Evolutionary conservation across 2,329 filamentous ascomycete species (phyloP), one percentile per base, ranked within the genome.

Genomic region (Ophiostoma sp.): DNA sequence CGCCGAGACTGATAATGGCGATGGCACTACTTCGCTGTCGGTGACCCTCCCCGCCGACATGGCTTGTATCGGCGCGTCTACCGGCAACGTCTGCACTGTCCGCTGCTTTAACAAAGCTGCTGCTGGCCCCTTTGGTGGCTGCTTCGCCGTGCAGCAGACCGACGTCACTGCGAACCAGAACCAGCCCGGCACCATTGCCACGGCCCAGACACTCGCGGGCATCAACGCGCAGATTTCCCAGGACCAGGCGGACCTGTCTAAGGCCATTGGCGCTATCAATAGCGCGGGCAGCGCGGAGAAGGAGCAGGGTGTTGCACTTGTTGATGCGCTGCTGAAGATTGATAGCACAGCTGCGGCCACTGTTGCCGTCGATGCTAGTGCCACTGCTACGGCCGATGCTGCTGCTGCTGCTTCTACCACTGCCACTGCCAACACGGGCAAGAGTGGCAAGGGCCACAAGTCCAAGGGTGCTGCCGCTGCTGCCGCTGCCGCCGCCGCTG

Each of bases 51-150:
- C 84, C 1, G 72, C 77, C 38, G 74, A 79, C 55, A 76, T 86
- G 49, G 76, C 77, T 63, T 85, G 84, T 75, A 79, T 77, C 41
- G 84, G 84, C 70, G 81, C 77, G 6, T 85, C 85, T 0, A 85
- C 84, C 1, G 86, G 86, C 63, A 83, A 85, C 66, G 73, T 86
- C 49, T 86, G 84, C 79, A 86, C 84, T 0, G 79, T 87, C 18
- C 81, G 85, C 47, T 87, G 85, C 78, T 80, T 83, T 18, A 87
- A 87, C 78, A 83, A 82, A 68, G 83, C 84, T 3, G 76, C 81
- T 3, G 71, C 71, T 38, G 71, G 70, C 52, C 71, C 71, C 12
- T 87, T 87, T 68, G 75, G 75, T 38, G 73, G 84, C 66, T 87
- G 85, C 76, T 82, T 87, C 74, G 77, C 84, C 2, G 80, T 87